Percentiles rank a stretch among this genome's conserved stretches.
phyloP scores from a whole-genome alignment of 1,139 yeast genomes.

The Lipomyces yarrowii region DNA sequence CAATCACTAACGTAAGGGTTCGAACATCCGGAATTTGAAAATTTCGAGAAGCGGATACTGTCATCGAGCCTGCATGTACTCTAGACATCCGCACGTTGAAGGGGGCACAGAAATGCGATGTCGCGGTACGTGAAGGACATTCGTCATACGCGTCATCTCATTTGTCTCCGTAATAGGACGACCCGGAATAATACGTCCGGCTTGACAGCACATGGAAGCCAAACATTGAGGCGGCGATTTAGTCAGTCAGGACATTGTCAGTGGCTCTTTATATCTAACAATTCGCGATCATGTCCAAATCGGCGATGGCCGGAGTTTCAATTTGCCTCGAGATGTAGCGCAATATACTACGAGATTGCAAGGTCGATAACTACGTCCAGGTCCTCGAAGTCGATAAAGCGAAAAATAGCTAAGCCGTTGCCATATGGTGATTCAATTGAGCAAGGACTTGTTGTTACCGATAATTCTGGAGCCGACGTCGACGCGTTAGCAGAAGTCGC shows the following conservation, averaged over 20 bases:
- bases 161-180: neutral
- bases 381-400: neutral
- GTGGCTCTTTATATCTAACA: neutral
- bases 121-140: neutral
- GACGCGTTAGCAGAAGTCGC: constrained; percentile 11
- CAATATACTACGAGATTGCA: neutral
- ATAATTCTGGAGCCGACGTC: constrained; percentile 1
- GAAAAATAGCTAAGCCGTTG: neutral
- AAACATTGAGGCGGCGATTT: neutral
- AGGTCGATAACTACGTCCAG: neutral
- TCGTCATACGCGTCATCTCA: neutral
- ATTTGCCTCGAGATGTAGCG: neutral
- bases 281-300: neutral
- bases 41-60: neutral
- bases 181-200: neutral
- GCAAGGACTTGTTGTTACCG: constrained; percentile 18
- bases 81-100: neutral
- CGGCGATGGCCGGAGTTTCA: neutral
- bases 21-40: neutral
- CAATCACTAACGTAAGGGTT: neutral
- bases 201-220: neutral
- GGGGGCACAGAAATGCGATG: neutral
- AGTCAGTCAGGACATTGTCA: neutral
- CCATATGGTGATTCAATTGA: neutral
- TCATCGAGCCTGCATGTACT: neutral